phyloP scores from a whole-genome alignment of 257 asterid genomes.

The Asclepias syriaca region DNA sequence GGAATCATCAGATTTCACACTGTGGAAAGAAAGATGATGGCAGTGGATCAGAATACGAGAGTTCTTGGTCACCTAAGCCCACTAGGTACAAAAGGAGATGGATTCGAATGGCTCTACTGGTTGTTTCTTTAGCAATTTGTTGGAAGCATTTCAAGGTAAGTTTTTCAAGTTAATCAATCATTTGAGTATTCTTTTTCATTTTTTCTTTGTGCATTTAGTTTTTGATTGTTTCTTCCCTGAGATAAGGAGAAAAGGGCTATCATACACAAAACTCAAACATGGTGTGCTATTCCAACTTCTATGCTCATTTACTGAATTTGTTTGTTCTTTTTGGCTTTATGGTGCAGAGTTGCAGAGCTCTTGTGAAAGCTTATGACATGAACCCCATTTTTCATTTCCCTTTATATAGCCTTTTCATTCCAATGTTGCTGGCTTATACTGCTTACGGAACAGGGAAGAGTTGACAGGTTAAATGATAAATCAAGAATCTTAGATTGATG shows the following conservation, averaged over 20 bases:
- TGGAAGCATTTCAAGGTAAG: conserved; percentile 70
- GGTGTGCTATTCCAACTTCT: not conserved
- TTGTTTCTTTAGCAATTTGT: conserved; percentile 42
- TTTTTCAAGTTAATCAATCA: not conserved
- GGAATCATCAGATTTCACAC: conserved; percentile 46
- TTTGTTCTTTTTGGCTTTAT: conserved; percentile 5
- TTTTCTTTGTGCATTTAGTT: not conserved
- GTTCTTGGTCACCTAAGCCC: conserved; percentile 11
- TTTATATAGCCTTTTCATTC: conserved; percentile 53
- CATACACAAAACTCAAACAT: not conserved
- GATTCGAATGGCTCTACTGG: conserved; percentile 54
- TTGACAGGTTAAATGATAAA: conserved; percentile 7
- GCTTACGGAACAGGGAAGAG: conserved; percentile 53
- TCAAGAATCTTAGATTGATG: conserved; percentile 1
- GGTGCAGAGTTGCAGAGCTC: conserved; percentile 70
- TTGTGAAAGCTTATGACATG: conserved; percentile 78
- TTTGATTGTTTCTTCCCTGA: not conserved
- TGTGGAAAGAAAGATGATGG: conserved; percentile 87
- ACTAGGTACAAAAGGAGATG: conserved; percentile 32
- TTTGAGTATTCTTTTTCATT: not conserved
- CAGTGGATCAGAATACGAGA: conserved; percentile 24
- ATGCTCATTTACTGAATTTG: not conserved
- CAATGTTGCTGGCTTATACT: conserved; percentile 58
- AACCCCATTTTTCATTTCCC: conserved; percentile 77
- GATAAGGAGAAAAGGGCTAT: not conserved